Evolutionary conservation across 1,284 basidiomycete species (phyloP).

Genomic region (Omphalotus olearius): DNA sequence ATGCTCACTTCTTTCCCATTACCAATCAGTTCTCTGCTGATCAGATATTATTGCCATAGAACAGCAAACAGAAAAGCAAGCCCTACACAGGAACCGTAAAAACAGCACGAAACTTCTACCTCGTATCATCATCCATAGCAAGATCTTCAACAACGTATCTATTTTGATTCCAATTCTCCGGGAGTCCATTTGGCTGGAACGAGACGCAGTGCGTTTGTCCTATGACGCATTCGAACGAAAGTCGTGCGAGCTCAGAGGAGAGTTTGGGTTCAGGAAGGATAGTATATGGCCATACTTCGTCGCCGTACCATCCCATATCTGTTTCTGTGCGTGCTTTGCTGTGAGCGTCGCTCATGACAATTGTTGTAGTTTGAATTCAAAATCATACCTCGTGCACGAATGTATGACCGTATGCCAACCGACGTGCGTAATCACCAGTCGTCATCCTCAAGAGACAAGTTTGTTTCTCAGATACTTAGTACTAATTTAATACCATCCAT

Average conservation of each 20-base stretch:
- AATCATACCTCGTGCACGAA: too few relatives aligned
- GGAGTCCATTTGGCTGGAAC: slow-evolving; percentile 7
- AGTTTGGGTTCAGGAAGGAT: not conserved
- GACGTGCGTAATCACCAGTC: too few relatives aligned
- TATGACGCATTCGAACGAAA: not conserved
- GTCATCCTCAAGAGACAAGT: too few relatives aligned
- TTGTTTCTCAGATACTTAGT: too few relatives aligned
- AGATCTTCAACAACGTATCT: slow-evolving; percentile 1
- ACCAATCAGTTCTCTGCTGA: not conserved
- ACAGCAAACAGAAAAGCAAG: not conserved
- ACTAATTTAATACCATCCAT: too few relatives aligned
- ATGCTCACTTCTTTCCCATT: slow-evolving; percentile 17
- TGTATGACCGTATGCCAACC: too few relatives aligned
- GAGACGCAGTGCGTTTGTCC: slow-evolving; percentile 5
- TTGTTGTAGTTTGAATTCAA: too few relatives aligned
- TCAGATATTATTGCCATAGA: not conserved
- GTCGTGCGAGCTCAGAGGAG: not conserved
- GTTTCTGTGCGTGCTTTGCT: too few relatives aligned
- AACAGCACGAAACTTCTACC: slow-evolving; percentile 3
- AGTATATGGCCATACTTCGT: not conserved
- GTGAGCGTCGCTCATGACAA: too few relatives aligned
- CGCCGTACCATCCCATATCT: not conserved
- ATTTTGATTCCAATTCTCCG: slow-evolving; percentile 9
- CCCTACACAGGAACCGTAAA: not conserved
- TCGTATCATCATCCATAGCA: not conserved